phyloP scores from a whole-genome alignment of 2,329 filamentous ascomycete genomes.

The Fusarium multiceps region DNA sequence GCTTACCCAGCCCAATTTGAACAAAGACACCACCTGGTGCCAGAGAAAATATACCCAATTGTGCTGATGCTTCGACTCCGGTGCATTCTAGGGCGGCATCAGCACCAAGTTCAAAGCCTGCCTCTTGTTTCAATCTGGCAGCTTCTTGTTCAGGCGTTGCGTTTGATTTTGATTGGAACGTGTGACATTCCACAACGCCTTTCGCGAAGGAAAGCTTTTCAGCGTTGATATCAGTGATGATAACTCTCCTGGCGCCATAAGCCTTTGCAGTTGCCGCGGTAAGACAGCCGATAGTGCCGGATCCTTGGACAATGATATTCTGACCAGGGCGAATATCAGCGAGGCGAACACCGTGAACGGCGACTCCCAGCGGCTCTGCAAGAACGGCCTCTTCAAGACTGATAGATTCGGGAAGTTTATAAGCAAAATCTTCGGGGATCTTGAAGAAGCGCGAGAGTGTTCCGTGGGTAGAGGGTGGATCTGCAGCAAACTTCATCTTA shows the following conservation, averaged over 20 bases:
- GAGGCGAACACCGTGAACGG: constrained; percentile 84
- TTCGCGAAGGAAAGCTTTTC: constrained; percentile 37
- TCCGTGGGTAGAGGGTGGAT: constrained; percentile 84
- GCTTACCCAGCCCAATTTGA: constrained; percentile 34
- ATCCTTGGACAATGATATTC: constrained; percentile 85
- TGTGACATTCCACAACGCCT: constrained; percentile 14
- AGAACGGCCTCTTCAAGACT: constrained; percentile 86
- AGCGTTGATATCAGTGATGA: constrained; percentile 35
- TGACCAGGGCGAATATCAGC: constrained; percentile 77
- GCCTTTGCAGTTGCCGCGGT: constrained; percentile 85
- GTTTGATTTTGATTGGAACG: background rate
- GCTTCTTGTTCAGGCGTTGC: constrained; percentile 26
- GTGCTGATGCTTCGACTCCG: constrained; percentile 32
- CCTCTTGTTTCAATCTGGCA: constrained; percentile 1
- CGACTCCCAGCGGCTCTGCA: constrained; percentile 87
- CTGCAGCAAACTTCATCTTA: constrained; percentile 90
- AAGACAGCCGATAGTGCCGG: constrained; percentile 86
- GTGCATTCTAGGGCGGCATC: constrained; percentile 36
- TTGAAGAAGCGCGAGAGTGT: constrained; percentile 88
- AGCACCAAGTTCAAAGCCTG: constrained; percentile 78
- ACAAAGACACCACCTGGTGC: constrained; percentile 27
- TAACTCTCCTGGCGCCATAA: constrained; percentile 75
- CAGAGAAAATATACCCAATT: constrained; percentile 17
- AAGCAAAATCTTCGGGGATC: constrained; percentile 90
- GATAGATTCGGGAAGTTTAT: constrained; percentile 81